Percentiles rank a stretch among this genome's conserved stretches.
These are phyloP conservation scores for Cucurbita moschata DNA, from an alignment of 306 rosid genomes.

Conservation along the genomic window DNA sequence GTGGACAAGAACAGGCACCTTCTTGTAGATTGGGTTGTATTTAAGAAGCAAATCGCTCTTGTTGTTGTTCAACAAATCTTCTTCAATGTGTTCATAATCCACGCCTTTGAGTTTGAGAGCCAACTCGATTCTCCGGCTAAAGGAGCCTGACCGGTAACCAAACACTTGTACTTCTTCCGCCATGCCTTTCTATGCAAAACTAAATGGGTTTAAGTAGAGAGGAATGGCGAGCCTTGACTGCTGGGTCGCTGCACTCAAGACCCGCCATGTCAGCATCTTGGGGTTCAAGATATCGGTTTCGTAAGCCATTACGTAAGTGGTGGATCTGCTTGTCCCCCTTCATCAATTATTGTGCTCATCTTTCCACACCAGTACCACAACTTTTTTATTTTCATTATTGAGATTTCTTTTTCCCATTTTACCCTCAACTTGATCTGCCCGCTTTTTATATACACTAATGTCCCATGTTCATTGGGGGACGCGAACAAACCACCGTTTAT, in stretches of 20 bases:
- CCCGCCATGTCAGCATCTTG: background rate
- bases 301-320: background rate
- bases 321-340: background rate
- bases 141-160: slow-evolving; percentile 13
- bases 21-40: slow-evolving; percentile 42
- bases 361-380: too few species aligned
- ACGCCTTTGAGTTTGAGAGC: slow-evolving; percentile 51
- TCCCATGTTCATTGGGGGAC: too few species aligned
- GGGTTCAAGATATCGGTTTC: background rate
- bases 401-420: too few species aligned
- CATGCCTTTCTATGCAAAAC: background rate
- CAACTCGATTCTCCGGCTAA: slow-evolving; percentile 21
- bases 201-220: too few species aligned
- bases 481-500: too few species aligned
- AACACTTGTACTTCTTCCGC: background rate
- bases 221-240: background rate
- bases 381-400: too few species aligned
- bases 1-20: slow-evolving; percentile 38
- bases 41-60: slow-evolving; percentile 30
- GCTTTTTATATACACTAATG: too few species aligned
- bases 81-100: slow-evolving; percentile 19
- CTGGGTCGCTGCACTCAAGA: too few species aligned
- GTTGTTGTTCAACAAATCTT: slow-evolving; percentile 8
- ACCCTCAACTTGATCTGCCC: too few species aligned
- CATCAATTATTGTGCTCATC: too few species aligned